Evolutionary conservation across 106 monocot genomes (phyloP), one percentile per base, ranked within the genome.

Genomic region (Platanthera zijinensis): DNA sequence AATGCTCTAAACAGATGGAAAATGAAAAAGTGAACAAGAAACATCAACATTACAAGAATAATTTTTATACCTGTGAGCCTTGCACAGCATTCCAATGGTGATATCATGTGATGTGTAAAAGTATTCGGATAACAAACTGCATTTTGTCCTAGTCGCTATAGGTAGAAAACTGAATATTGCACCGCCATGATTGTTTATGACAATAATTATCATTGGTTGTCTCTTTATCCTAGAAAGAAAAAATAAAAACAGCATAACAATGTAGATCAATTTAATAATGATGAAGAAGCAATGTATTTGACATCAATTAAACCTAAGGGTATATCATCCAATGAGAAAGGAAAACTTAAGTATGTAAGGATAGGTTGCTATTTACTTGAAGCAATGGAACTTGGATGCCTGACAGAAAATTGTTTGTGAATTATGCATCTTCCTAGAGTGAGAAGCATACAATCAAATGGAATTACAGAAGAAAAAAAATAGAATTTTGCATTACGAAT

Each of bases 151-250:
- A 73, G 79, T 72, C 72, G 93, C 93, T 84, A 96, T 69, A 51
- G 96, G 96, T 68, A 96, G 69, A 62, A 93, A 84, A 80, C 96
- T 89, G 73, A 96, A 96, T 49, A 96, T 96, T 79, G 90, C 96
- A 67, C 96, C 96, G 46, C 96, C 96, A 81, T 93, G 96, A 78
- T 96, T 96, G 82, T 96, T 96, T 84, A 89, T 83, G 50, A 96
- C 85, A 69, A 96, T 57, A 80, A 96, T 77, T 18, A 85, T 90
- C 75, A 96, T 83, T 30, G 96, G 92, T 77, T 90, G 89, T 75
- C 92, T 85, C 80, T 32, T 82, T 71, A 51, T 77, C 81, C 95
- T 93, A 75, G 54, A 84, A 59, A 47, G 72, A 74, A 77, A 70
- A 47, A 13, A 78, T 10, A 2, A 48, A 18, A 1, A 62, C 10